phyloP scores from a whole-genome alignment of 495 filamentous ascomycete genomes.

The Xanthoparmelia taractica region DNA sequence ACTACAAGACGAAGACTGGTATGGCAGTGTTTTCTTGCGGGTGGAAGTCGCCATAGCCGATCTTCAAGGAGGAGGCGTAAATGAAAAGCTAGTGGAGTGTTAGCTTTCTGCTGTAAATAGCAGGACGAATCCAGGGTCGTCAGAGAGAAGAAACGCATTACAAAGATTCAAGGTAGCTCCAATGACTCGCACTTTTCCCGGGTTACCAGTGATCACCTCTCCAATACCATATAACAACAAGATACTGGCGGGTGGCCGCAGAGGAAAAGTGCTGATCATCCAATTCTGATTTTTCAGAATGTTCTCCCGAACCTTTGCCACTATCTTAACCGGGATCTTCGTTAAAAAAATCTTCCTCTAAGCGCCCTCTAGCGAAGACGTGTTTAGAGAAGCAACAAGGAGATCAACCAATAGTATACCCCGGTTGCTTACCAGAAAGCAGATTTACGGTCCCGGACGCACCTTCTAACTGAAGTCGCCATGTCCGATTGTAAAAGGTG shows the following conservation, averaged over 20 bases:
- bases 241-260: too few species aligned
- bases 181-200: too few species aligned
- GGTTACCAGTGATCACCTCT: too few species aligned
- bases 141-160: too few species aligned
- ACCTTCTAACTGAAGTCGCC: not conserved
- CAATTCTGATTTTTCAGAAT: too few species aligned
- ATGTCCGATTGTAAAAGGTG: not conserved
- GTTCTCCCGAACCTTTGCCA: conserved; percentile 40
- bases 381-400: too few species aligned
- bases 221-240: too few species aligned
- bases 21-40: conserved; percentile 59
- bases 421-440: conserved; percentile 74
- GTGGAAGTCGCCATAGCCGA: conserved; percentile 73
- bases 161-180: too few species aligned
- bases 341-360: too few species aligned
- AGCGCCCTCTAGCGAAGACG: too few species aligned
- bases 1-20: conserved; percentile 85
- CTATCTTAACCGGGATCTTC: conserved; percentile 56
- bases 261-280: conserved; percentile 32
- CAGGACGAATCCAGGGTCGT: too few species aligned
- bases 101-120: not conserved
- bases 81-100: conserved; percentile 39
- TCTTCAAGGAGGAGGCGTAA: conserved; percentile 66
- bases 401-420: conserved; percentile 74
- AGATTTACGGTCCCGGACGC: conserved; percentile 48